These are phyloP conservation scores for Thermothielavioides terrestris DNA, from an alignment of 495 filamentous ascomycete genomes.

Conservation along the genomic window DNA sequence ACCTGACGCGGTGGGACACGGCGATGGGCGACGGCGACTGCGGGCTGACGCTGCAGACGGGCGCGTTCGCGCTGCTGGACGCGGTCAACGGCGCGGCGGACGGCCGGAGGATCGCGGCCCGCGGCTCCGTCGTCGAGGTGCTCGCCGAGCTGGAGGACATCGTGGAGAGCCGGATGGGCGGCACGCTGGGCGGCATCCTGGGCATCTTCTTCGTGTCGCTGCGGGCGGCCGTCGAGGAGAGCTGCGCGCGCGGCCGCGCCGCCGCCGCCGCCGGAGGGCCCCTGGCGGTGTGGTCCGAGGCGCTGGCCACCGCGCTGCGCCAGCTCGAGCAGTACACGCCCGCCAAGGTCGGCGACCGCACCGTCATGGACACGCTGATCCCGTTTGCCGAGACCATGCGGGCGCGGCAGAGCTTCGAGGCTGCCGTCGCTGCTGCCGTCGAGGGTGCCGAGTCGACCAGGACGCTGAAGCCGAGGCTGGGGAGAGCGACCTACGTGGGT, in stretches of 20 bases:
- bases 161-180: slow-evolving; percentile 51
- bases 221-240: slow-evolving; percentile 38
- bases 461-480: slow-evolving; percentile 47
- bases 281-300: slow-evolving; percentile 30
- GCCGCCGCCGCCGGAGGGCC: slow-evolving; percentile 18
- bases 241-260: slow-evolving; percentile 28
- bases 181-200: slow-evolving; percentile 52
- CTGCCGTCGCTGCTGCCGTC: slow-evolving; percentile 44
- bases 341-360: slow-evolving; percentile 41
- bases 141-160: slow-evolving; percentile 47
- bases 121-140: slow-evolving; percentile 42
- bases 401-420: slow-evolving; percentile 34
- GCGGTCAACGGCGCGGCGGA: slow-evolving; percentile 33
- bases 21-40: slow-evolving; percentile 60
- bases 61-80: slow-evolving; percentile 33
- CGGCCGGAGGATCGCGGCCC: slow-evolving; percentile 22
- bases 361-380: slow-evolving; percentile 52
- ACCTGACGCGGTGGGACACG: slow-evolving; percentile 53
- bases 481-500: slow-evolving; percentile 52
- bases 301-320: slow-evolving; percentile 29
- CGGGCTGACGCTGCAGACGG: slow-evolving; percentile 49
- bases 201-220: slow-evolving; percentile 52
- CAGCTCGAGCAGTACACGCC: slow-evolving; percentile 42
- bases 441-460: slow-evolving; percentile 46
- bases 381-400: slow-evolving; percentile 46